phyloP scores from a whole-genome alignment of 352 stramenopile genomes.

The Globisporangium uncinulatum region DNA sequence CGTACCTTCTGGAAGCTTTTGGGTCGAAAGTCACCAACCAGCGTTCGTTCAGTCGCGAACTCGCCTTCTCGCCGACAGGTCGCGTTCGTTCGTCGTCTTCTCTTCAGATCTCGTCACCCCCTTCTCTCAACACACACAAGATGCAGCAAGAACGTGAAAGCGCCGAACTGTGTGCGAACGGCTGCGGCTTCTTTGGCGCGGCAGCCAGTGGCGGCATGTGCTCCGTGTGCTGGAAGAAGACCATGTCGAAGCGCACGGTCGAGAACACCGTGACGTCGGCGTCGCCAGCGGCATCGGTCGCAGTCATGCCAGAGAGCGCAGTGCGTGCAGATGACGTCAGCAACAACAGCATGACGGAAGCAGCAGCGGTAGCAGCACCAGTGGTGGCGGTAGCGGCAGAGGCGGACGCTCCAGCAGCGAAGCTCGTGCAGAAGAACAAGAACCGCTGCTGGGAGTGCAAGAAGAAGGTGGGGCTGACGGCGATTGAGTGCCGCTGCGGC shows the following conservation, averaged over 20 bases:
- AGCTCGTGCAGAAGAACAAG: conserved; percentile 85
- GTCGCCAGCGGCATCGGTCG: conserved; percentile 8
- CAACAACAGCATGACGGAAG: conserved; percentile 2
- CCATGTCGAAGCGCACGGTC: conserved; percentile 67
- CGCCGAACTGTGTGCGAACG: conserved; percentile 63
- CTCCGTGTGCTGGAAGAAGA: conserved; percentile 85
- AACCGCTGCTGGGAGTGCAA: conserved; percentile 90
- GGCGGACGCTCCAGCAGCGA: conserved; percentile 20
- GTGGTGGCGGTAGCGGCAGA: conserved; percentile 10
- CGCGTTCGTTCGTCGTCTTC: background rate
- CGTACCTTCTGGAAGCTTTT: conserved; percentile 5
- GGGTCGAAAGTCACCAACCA: background rate
- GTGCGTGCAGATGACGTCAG: conserved; percentile 7
- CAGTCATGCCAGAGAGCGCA: conserved; percentile 15
- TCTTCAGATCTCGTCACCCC: background rate
- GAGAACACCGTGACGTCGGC: conserved; percentile 14
- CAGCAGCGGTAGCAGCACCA: background rate
- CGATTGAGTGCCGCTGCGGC: conserved; percentile 86
- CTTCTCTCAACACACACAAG: conserved; percentile 3
- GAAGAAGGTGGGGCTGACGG: conserved; percentile 88
- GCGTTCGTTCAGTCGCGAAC: background rate
- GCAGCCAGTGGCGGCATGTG: conserved; percentile 71
- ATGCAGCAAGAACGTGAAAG: conserved; percentile 84
- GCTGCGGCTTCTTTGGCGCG: conserved; percentile 75
- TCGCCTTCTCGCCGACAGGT: background rate